Evolutionary conservation across 371 early-diverging fungal species (phyloP), one percentile per base, ranked within the genome.

Genomic region (Parasitella parasitica): DNA sequence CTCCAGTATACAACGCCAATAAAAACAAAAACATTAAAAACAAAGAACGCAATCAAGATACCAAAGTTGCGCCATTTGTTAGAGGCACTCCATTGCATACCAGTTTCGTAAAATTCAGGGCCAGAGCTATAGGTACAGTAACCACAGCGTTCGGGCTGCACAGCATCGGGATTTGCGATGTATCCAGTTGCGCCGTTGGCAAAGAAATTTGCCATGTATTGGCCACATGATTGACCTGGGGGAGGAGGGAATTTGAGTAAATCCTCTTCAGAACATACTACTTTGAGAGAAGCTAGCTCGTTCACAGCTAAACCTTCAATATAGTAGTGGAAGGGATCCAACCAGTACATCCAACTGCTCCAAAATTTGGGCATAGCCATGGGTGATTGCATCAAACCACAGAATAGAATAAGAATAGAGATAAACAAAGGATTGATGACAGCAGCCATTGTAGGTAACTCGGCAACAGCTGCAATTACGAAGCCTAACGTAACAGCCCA

Each of bases 11-110:
- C 71, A 11, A 70, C 38, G 2, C 5, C 26, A 7, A 74, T 30
- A 46, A 74, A 67, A 12, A 84, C 70, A 32, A 61, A 15, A 4
- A 82, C 52, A 54, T 87, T 87, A 62, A 83, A 84, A 15, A 60
- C 58, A 16, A 70, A 54, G 61, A 81, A 88, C 0, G 75, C 83
- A 11, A 79, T 57, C 15, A 91, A 38, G 30, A 90, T 81, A 22
- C 83, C 83, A 59, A 87, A 73, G 70, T 90, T 88, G 56, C 87
- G 77, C 87, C 89, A 91, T 26, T 86, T 80, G 65, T 89, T 69
- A 4, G 6, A 67, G 48, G 76, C 85, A 59, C 63, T 58, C 89
- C 89, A 89, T 39, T 67, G 75, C 24, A 89, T 65, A 2, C 30
- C 30, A 0, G 54, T 37, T 50, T 73, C 79, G 56, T 77, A 88